Evolutionary conservation across 1,284 basidiomycete species (phyloP).

Genomic region (Xerocomus amazonicus): DNA sequence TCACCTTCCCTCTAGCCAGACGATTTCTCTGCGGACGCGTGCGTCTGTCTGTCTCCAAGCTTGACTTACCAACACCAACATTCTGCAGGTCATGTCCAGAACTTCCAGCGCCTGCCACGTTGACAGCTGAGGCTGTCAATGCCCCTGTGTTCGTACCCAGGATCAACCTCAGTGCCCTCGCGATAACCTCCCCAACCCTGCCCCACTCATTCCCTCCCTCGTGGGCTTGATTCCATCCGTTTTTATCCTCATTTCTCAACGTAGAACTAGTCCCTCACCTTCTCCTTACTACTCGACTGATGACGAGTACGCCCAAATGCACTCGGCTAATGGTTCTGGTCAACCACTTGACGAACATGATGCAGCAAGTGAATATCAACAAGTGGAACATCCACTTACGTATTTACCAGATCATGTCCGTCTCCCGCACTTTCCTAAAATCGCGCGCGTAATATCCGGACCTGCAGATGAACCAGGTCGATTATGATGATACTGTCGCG

Average conservation of each 20-base stretch:
- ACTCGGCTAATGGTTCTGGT: slow-evolving; percentile 5
- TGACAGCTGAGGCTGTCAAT: slow-evolving; percentile 54
- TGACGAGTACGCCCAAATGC: slow-evolving; percentile 38
- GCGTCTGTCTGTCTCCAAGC: neutral
- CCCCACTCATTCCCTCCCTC: slow-evolving; percentile 26
- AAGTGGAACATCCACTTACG: slow-evolving; percentile 14
- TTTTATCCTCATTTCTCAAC: slow-evolving; percentile 16
- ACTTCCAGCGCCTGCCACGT: slow-evolving; percentile 40
- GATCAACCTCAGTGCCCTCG: slow-evolving; percentile 28
- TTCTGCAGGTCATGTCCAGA: slow-evolving; percentile 40
- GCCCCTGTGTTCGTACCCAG: slow-evolving; percentile 88
- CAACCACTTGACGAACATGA: slow-evolving; percentile 19
- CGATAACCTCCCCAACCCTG: slow-evolving; percentile 29
- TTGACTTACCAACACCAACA: neutral
- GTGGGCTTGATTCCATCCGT: slow-evolving; percentile 28
- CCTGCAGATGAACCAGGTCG: slow-evolving; percentile 21
- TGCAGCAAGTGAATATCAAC: slow-evolving; percentile 24
- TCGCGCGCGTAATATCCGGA: neutral
- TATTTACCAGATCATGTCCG: slow-evolving; percentile 21
- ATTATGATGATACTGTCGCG: slow-evolving; percentile 32
- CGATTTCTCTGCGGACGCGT: slow-evolving; percentile 19
- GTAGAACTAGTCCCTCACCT: slow-evolving; percentile 30
- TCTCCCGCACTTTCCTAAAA: neutral
- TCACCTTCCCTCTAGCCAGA: slow-evolving; percentile 22
- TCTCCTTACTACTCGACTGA: slow-evolving; percentile 38